Conservation (phyloP, 1,284 basidiomycete genomes). For the Tilletiopsis washingtonensis region DNA sequence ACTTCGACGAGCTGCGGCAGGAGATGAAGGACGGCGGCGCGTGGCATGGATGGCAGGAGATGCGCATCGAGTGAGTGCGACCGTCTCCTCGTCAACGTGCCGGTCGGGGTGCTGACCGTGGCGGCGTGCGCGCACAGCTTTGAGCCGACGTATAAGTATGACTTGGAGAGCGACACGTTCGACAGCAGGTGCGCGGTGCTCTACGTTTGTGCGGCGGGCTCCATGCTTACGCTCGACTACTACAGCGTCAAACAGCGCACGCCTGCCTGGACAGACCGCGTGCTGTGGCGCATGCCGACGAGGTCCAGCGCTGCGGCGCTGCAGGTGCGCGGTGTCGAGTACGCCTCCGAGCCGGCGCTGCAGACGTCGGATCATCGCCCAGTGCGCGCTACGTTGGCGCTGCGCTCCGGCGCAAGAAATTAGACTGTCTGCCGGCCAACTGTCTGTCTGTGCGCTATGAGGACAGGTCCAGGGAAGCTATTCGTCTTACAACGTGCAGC, state of each 20-base stretch:
- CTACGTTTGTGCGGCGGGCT: no score
- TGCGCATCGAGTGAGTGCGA: constrained; percentile 57
- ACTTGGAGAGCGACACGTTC: constrained; percentile 10
- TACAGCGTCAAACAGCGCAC: constrained; percentile 14
- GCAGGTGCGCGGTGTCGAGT: constrained; percentile 55
- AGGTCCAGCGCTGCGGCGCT: no score
- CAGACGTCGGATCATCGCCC: constrained; percentile 87
- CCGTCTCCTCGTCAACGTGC: constrained; percentile 19
- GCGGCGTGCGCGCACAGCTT: constrained; percentile 1
- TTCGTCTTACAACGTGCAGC: no score
- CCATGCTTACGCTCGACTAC: no score
- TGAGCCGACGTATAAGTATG: constrained; percentile 17
- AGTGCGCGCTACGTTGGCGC: no score
- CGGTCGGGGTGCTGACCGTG: no score
- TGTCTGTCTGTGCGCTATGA: no score
- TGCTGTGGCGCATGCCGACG: constrained; percentile 16
- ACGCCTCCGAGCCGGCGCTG: constrained; percentile 58
- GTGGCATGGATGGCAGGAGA: constrained; percentile 58
- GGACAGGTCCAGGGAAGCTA: no score
- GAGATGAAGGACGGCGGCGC: constrained; percentile 57
- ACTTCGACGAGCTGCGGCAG: constrained; percentile 68
- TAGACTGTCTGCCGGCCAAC: no score
- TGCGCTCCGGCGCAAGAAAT: no score
- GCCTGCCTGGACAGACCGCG: constrained; percentile 17
- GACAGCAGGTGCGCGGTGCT: no score